Base-by-base conservation (phyloP, 805 yeast genomes). In the Komagataella pseudopastoris region DNA sequence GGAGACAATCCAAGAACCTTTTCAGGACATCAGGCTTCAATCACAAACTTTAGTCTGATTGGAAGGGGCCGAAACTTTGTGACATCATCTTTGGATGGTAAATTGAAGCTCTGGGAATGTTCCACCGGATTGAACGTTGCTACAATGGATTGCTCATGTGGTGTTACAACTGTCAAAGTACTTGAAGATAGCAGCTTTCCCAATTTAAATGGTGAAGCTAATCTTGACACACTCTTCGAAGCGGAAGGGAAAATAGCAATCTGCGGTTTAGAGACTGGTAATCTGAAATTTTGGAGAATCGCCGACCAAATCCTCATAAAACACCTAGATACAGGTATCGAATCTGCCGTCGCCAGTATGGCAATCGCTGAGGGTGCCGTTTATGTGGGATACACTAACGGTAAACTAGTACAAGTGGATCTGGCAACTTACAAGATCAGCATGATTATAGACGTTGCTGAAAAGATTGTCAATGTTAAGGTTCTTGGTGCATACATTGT, bases 1-100 rank as follows among this genome's bases (percentile, higher is more conserved):
- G 80, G 81, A 0, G 53, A 71, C 0, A 71, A 71, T 49, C 76
- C 80, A 0, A 65, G 89, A 50, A 67, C 74, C 0, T 71, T 83
- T 55, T 52, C 53, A 3, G 78, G 77, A 4, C 90, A 82, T 54
- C 72, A 60, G 23, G 63, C 63, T 2, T 64, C 71, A 12, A 67
- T 83, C 10, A 75, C 78, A 2, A 83, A 71, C 55, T 54, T 77
- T 2, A 71, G 63, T 2, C 57, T 83, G 54, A 65, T 85, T 17
- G 89, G 80, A 0, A 66, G 76, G 16, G 95, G 95, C 1, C 66
- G 91, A 45, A 85, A 85, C 59, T 68, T 87, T 53, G 55, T 83
- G 17, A 74, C 83, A 6, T 67, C 80, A 8, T 72, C 79, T 6
- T 50, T 55, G 4, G 86, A 80, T 60, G 87, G 87, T 0, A 59